Percentiles rank a stretch among this genome's conserved stretches.
Conservation (phyloP, 1,139 yeast genomes). For the Geotrichum carabidarum region DNA sequence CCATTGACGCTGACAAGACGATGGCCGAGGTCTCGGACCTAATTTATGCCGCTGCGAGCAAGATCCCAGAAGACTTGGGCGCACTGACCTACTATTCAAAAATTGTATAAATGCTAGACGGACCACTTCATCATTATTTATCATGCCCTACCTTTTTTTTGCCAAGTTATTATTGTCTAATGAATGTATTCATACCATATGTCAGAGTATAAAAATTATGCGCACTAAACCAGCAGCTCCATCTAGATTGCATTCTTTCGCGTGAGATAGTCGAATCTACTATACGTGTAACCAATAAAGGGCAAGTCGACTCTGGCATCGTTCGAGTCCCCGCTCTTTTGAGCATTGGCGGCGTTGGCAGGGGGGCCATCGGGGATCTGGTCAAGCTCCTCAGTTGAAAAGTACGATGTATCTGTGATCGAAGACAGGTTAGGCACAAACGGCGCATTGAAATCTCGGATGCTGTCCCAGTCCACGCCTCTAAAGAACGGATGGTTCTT, state of each 20-base stretch:
- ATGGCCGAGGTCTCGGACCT: slow-evolving; percentile 51
- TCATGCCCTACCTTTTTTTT: too few relatives aligned
- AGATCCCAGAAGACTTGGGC: too few relatives aligned
- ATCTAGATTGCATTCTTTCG: slow-evolving; percentile 69
- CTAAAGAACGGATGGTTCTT: slow-evolving; percentile 88
- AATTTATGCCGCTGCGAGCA: slow-evolving; percentile 24
- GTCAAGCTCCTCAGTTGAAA: slow-evolving; percentile 96
- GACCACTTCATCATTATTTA: background rate
- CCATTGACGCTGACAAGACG: slow-evolving; percentile 57
- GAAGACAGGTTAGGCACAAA: slow-evolving; percentile 80
- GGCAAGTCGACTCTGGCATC: slow-evolving; percentile 87
- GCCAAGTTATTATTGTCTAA: too few relatives aligned
- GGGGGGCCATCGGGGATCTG: slow-evolving; percentile 90
- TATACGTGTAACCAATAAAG: slow-evolving; percentile 92
- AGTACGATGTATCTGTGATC: slow-evolving; percentile 92
- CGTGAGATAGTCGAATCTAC: slow-evolving; percentile 87
- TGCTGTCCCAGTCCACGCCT: slow-evolving; percentile 91
- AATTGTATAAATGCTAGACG: too few relatives aligned
- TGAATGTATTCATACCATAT: too few relatives aligned
- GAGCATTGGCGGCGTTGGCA: slow-evolving; percentile 24
- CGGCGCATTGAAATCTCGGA: slow-evolving; percentile 91
- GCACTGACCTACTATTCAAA: too few relatives aligned
- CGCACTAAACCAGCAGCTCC: too few relatives aligned
- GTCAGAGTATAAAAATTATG: too few relatives aligned
- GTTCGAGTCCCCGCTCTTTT: slow-evolving; percentile 39